These are phyloP conservation scores for Phaeomoniella chlamydospora DNA, from an alignment of 2,329 filamentous ascomycete genomes.

Conservation along the genomic window DNA sequence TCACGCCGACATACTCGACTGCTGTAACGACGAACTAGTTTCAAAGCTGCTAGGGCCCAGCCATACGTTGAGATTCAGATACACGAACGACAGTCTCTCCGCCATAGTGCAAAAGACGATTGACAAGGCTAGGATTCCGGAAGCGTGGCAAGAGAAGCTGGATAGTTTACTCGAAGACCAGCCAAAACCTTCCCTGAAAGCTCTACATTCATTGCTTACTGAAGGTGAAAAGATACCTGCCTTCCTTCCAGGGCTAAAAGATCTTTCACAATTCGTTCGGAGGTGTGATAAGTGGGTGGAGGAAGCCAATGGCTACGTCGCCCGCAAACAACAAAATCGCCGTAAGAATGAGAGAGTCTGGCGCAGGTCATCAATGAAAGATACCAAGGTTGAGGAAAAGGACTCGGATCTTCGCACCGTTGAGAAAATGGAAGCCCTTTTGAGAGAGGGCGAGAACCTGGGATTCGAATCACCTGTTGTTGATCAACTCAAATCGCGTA, in stretches of 20 bases:
- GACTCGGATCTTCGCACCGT: slow-evolving; percentile 77
- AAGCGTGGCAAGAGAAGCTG: slow-evolving; percentile 82
- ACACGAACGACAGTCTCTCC: slow-evolving; percentile 56
- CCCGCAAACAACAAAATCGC: slow-evolving; percentile 92
- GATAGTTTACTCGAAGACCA: slow-evolving; percentile 73
- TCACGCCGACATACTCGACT: slow-evolving; percentile 68
- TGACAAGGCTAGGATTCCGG: slow-evolving; percentile 75
- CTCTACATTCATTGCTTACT: slow-evolving; percentile 65
- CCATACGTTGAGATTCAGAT: slow-evolving; percentile 65
- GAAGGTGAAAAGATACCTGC: slow-evolving; percentile 96
- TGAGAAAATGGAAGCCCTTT: slow-evolving; percentile 72
- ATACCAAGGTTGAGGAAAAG: slow-evolving; percentile 69
- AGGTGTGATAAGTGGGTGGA: slow-evolving; percentile 97
- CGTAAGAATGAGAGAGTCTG: slow-evolving; percentile 86
- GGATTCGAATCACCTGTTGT: slow-evolving; percentile 93
- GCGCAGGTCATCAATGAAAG: slow-evolving; percentile 57
- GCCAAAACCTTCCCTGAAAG: slow-evolving; percentile 70
- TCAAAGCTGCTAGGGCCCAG: slow-evolving; percentile 55
- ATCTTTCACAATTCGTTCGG: slow-evolving; percentile 80
- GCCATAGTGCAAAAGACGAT: slow-evolving; percentile 58
- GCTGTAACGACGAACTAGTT: slow-evolving; percentile 55
- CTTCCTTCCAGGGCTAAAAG: slow-evolving; percentile 66
- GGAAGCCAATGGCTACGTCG: slow-evolving; percentile 89
- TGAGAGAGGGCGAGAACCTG: slow-evolving; percentile 70
- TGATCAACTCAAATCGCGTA: slow-evolving; percentile 67